Conservation (phyloP, 2,329 filamentous ascomycete species). For the Diaporthe vexans region DNA sequence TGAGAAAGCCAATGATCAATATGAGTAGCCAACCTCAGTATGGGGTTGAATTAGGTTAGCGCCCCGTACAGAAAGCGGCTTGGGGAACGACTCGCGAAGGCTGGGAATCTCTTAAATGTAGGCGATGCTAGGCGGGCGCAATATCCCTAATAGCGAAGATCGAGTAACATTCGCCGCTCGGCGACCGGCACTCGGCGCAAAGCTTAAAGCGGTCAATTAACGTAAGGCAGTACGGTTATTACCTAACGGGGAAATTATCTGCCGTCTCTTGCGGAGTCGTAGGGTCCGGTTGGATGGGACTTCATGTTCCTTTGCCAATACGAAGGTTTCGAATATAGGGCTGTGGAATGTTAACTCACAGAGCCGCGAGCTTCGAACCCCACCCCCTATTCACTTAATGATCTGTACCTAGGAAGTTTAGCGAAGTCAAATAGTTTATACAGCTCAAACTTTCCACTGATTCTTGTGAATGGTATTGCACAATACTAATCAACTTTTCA, state of each 20-base stretch:
- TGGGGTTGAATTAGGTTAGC: too few relatives aligned
- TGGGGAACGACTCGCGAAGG: too few relatives aligned
- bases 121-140: not conserved
- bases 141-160: not conserved
- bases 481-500: not conserved
- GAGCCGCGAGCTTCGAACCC: too few relatives aligned
- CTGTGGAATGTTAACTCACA: not conserved
- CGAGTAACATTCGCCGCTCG: not conserved
- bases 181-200: not conserved
- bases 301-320: not conserved
- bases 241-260: not conserved
- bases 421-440: not conserved
- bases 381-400: not conserved
- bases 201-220: not conserved
- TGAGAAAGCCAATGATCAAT: too few relatives aligned
- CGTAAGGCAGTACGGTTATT: not conserved
- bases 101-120: too few relatives aligned
- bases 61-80: too few relatives aligned
- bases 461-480: not conserved
- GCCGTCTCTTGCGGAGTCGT: not conserved
- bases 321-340: not conserved
- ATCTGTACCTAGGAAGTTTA: too few relatives aligned
- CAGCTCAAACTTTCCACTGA: not conserved
- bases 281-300: not conserved
- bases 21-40: too few relatives aligned